Percentiles rank a stretch among this genome's conserved stretches.
phyloP scores from a whole-genome alignment of 805 yeast species.

The Candida germanica region DNA sequence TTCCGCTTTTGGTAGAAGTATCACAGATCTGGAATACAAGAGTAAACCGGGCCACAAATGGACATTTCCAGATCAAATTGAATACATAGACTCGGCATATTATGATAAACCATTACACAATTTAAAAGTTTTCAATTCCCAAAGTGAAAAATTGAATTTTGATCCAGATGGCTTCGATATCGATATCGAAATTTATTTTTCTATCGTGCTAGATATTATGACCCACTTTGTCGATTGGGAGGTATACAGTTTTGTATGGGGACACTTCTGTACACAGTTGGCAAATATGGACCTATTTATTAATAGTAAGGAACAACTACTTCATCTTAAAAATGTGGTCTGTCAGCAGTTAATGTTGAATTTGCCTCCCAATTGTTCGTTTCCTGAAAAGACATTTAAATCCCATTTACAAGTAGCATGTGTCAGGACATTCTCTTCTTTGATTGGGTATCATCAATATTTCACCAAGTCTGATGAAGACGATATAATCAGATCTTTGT shows the following conservation, averaged over 20 bases:
- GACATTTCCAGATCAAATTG: constrained; percentile 58
- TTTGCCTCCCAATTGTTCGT: constrained; percentile 38
- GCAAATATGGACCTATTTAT: constrained; percentile 54
- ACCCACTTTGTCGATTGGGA: constrained; percentile 66
- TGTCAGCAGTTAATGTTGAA: constrained; percentile 59
- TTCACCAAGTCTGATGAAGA: constrained; percentile 61
- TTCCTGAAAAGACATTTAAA: constrained; percentile 45
- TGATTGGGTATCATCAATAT: constrained; percentile 56
- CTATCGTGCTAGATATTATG: constrained; percentile 46
- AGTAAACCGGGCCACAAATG: constrained; percentile 35
- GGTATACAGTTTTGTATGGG: constrained; percentile 59
- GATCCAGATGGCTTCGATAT: constrained; percentile 19
- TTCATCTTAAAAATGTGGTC: constrained; percentile 41
- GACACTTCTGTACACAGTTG: constrained; percentile 70
- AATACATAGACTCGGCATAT: constrained; percentile 44
- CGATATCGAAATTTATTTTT: constrained; percentile 52
- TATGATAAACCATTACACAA: constrained; percentile 40
- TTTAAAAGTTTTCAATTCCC: constrained; percentile 17
- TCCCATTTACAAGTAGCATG: constrained; percentile 66
- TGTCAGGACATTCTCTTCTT: constrained; percentile 58
- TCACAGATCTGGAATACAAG: constrained; percentile 22
- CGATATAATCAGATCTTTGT: constrained; percentile 55
- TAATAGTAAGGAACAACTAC: constrained; percentile 33
- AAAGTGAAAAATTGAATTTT: constrained; percentile 18
- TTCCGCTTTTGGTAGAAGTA: constrained; percentile 53